Base-by-base conservation (phyloP, 202 grass and related monocot genomes). In the Hordeum pubiflorum region DNA sequence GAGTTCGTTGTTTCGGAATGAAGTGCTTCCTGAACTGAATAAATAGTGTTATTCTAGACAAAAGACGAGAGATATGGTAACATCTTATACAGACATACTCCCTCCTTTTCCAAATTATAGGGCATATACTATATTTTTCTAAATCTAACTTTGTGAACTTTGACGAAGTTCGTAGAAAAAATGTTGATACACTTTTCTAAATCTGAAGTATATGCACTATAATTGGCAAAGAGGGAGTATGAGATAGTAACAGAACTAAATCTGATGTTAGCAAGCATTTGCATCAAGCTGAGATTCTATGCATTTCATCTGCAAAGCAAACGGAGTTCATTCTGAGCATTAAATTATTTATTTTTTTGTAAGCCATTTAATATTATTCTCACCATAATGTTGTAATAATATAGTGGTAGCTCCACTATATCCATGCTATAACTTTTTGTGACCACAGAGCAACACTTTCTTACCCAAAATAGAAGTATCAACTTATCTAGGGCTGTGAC, bases 1-100 rank as follows among this genome's bases (percentile, higher is more conserved):
- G 43, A 79, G 7, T 68, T 68, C 21, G 11, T 71, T 20, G 38
- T 36, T 59, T 81, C 23, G n/a, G 55, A 22, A 43, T 61, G 20
- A 60, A 72, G 12, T 81, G 69, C 54, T 81, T 70, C 64, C 17
- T 38, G 15, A 41, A 81, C 65, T 68, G 54, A 58, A 58, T 57
- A 71, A 58, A 29, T 58, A 22, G 37, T 81, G 50, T 31, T 72
- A 61, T 12, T 60, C 17, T 60, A 59, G 18, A 21, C 4, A 22
- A 41, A 77, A 23, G 22, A 69, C 24, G 31, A 79, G 15, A 57
- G 20, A 57, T 52, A 71, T 11, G 36, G 31, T 22, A 69, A 69
- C 13, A 69, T 69, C 20, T 52, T 80, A 68, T 58, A 37, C 5
- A 70, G 33, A 24, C 22, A 80, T 69, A 50, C 46, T 17, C 36